phyloP scores from a whole-genome alignment of 352 stramenopile genomes.

The Phytophthora macrochlamydospora region DNA sequence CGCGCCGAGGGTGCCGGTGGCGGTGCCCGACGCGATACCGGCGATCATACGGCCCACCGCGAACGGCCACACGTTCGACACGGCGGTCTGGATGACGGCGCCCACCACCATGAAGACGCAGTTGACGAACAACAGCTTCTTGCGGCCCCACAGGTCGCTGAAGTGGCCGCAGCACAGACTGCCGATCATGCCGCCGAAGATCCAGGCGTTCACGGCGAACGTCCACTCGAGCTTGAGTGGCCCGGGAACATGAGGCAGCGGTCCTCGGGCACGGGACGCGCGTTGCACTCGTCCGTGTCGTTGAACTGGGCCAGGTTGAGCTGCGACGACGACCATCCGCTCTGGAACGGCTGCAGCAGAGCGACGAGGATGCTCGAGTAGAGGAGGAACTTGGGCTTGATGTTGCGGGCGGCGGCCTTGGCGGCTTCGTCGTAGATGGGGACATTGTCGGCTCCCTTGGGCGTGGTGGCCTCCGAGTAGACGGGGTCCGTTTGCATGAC shows the following conservation, averaged over 20 bases:
- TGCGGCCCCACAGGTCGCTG: slow-evolving; percentile 28
- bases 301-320: slow-evolving; percentile 51
- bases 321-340: slow-evolving; percentile 56
- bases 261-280: slow-evolving; percentile 11
- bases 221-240: slow-evolving; percentile 21
- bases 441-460: slow-evolving; percentile 12
- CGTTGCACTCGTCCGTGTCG: slow-evolving; percentile 43
- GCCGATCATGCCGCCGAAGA: slow-evolving; percentile 59
- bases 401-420: slow-evolving; percentile 21
- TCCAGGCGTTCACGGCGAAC: slow-evolving; percentile 39
- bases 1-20: slow-evolving; percentile 15
- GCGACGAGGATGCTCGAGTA: slow-evolving; percentile 46
- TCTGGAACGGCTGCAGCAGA: slow-evolving; percentile 47
- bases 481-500: slow-evolving; percentile 11
- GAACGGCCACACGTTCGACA: slow-evolving; percentile 28
- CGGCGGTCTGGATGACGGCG: slow-evolving; percentile 25
- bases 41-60: slow-evolving; percentile 14
- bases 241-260: slow-evolving; percentile 18
- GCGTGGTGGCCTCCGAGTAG: slow-evolving; percentile 23
- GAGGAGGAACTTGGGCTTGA: slow-evolving; percentile 38
- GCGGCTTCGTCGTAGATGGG: slow-evolving; percentile 19
- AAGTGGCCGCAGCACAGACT: slow-evolving; percentile 39
- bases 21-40: slow-evolving; percentile 14
- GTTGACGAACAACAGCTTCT: slow-evolving; percentile 34
- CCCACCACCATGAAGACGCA: slow-evolving; percentile 41